Conservation (phyloP, 1,284 basidiomycete genomes). For the Moesziomyces antarcticus region DNA sequence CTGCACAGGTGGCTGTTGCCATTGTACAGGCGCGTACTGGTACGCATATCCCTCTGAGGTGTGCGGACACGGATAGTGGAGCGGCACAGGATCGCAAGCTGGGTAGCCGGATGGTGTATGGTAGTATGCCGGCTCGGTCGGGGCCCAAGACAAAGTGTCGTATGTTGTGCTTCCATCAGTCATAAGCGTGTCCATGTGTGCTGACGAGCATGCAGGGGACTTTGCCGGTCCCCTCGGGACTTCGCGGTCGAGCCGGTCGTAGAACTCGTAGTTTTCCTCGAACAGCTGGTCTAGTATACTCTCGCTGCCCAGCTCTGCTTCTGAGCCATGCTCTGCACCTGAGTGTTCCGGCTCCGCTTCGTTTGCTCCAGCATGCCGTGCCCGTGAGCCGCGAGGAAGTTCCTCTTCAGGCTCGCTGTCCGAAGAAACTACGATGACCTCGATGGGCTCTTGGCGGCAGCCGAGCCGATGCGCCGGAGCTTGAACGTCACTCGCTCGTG, state of each 20-base stretch:
- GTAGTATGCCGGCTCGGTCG: background rate
- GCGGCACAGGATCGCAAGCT: background rate
- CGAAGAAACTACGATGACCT: constrained; percentile 34
- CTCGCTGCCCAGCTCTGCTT: constrained; percentile 2
- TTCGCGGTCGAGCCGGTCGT: constrained; percentile 20
- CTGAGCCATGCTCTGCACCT: background rate
- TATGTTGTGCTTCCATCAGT: constrained; percentile 23
- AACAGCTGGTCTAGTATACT: constrained; percentile 7
- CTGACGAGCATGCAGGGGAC: constrained; percentile 6
- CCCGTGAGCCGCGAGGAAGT: background rate
- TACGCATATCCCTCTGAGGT: constrained; percentile 4
- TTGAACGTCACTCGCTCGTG: background rate
- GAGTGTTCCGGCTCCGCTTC: background rate
- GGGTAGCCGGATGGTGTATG: background rate
- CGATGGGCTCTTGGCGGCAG: background rate
- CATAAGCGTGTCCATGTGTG: constrained; percentile 24
- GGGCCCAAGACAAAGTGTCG: constrained; percentile 18
- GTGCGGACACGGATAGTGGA: background rate
- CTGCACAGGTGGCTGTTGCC: too few species aligned
- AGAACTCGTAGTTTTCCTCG: constrained; percentile 13
- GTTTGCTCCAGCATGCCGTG: background rate
- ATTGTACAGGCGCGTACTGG: constrained; percentile 6
- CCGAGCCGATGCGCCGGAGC: too few species aligned
- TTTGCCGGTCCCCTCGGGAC: background rate
- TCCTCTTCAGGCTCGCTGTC: constrained; percentile 22